These are phyloP conservation scores for Hyphopichia buzzinii DNA, from an alignment of 1,139 yeast genomes.

Conservation along the genomic window DNA sequence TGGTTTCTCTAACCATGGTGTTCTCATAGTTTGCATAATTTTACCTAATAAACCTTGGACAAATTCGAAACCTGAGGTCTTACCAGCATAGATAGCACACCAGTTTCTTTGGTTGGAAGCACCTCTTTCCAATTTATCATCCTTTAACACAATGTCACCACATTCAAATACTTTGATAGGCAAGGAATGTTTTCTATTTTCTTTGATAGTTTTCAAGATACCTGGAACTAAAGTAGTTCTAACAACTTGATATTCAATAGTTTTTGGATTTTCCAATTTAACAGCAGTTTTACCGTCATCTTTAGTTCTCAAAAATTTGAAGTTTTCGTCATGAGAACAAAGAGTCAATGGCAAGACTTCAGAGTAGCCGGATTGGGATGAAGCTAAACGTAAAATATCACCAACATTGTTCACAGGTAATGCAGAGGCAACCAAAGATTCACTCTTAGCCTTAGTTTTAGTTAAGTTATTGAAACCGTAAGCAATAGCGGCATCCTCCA, in stretches of 20 bases:
- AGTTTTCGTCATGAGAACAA: constrained; percentile 96
- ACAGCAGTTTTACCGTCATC: constrained; percentile 84
- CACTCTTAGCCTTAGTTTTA: constrained; percentile 77
- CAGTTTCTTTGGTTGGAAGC: constrained; percentile 93
- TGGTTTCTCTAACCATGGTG: constrained; percentile 72
- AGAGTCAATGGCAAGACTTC: constrained; percentile 95
- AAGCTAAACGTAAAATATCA: constrained; percentile 86
- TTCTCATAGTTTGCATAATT: constrained; percentile 93
- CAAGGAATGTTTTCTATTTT: constrained; percentile 91
- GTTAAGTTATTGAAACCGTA: constrained; percentile 90
- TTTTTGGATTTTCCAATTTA: constrained; percentile 92
- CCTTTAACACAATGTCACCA: constrained; percentile 91
- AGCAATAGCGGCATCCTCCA: constrained; percentile 98
- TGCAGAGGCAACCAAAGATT: constrained; percentile 81
- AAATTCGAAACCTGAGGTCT: constrained; percentile 89
- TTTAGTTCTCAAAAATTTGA: constrained; percentile 69
- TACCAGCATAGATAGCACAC: constrained; percentile 93
- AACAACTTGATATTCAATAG: constrained; percentile 95
- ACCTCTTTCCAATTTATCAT: constrained; percentile 76
- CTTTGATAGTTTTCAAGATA: constrained; percentile 89
- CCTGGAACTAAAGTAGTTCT: constrained; percentile 95
- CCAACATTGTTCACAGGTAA: constrained; percentile 88
- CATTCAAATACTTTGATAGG: constrained; percentile 95
- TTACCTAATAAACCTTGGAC: constrained; percentile 95
- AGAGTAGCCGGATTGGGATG: constrained; percentile 93